phyloP scores from a whole-genome alignment of 169 alveolate species.

The Eimeria maxima region DNA sequence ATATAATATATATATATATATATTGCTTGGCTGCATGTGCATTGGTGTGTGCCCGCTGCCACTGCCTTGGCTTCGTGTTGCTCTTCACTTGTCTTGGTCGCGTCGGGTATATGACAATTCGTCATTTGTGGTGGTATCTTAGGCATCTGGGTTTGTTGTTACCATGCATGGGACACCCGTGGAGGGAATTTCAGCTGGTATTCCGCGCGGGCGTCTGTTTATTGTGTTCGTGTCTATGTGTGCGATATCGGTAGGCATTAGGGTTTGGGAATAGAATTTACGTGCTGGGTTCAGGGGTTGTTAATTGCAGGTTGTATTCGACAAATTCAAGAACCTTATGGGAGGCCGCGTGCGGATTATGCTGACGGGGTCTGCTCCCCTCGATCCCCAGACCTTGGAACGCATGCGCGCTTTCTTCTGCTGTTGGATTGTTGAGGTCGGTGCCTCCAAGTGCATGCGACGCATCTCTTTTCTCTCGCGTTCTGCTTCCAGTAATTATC shows the following conservation, averaged over 20 bases:
- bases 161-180: too few species aligned
- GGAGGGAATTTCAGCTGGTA: too few species aligned
- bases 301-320: constrained; percentile 87
- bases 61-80: too few species aligned
- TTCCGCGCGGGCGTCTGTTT: too few species aligned
- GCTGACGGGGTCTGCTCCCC: constrained; percentile 94
- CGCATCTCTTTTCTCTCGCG: background rate
- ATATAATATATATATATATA: too few species aligned
- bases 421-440: constrained; percentile 90
- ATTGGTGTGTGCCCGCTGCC: too few species aligned
- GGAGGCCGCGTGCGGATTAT: constrained; percentile 93
- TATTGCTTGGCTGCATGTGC: too few species aligned
- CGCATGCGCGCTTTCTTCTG: constrained; percentile 89
- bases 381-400: constrained; percentile 88
- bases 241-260: background rate
- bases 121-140: too few species aligned
- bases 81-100: too few species aligned
- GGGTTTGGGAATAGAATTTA: background rate
- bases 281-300: background rate
- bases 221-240: background rate
- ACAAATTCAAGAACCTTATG: constrained; percentile 87
- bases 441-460: background rate
- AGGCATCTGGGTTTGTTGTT: too few species aligned
- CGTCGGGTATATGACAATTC: too few species aligned
- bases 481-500: background rate